phyloP scores from a whole-genome alignment of 2,329 filamentous ascomycete genomes.

The Arthrinium phaeospermum region DNA sequence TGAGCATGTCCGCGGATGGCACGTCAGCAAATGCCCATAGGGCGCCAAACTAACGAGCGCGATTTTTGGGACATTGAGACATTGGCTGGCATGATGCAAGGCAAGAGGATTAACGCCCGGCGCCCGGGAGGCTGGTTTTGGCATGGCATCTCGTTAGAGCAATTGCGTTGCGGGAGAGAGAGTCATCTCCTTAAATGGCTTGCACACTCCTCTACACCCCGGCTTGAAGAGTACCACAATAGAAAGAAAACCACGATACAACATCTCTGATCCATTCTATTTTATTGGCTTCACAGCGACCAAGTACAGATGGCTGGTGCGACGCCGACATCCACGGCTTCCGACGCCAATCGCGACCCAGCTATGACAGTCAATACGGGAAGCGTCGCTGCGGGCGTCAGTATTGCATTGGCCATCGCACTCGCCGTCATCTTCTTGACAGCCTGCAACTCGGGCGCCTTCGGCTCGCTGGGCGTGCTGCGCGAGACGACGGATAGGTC shows the following conservation, averaged over 20 bases:
- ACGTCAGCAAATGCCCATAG: background rate
- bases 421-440: background rate
- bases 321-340: background rate
- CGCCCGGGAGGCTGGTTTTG: background rate
- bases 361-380: background rate
- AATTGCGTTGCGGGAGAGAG: background rate
- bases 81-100: background rate
- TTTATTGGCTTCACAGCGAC: too few species aligned
- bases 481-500: background rate
- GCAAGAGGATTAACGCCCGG: background rate
- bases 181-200: background rate
- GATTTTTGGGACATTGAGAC: background rate
- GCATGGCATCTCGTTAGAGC: background rate
- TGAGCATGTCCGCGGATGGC: background rate
- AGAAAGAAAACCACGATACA: too few species aligned
- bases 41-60: background rate
- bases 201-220: too few species aligned
- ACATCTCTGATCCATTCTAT: too few species aligned
- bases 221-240: too few species aligned
- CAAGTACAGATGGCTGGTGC: background rate
- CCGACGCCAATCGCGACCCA: background rate
- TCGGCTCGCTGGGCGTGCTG: background rate
- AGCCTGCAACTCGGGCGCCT: background rate
- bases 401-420: slow-evolving; percentile 1
- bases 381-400: background rate